A percentile compares a stretch with the other conserved stretches of the same genome.
Evolutionary conservation across 176 grass and related monocot genomes (phyloP).

Genomic region (Ensete ventricosum): DNA sequence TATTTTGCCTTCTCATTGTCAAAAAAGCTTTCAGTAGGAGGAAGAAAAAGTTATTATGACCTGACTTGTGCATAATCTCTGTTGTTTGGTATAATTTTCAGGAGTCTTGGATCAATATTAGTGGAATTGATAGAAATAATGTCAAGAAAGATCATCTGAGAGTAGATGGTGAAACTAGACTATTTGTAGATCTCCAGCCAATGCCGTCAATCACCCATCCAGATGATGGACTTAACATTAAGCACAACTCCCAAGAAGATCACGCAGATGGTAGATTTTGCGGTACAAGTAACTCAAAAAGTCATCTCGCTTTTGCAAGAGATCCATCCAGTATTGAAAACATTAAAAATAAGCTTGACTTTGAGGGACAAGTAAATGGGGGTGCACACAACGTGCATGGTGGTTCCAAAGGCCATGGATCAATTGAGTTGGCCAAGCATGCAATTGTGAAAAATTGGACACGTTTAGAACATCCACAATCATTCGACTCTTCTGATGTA

Average conservation of each 20-base stretch:
- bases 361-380: constrained; percentile 33
- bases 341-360: constrained; percentile 30
- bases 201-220: constrained; percentile 28
- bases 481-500: constrained; percentile 56
- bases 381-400: neutral
- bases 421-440: constrained; percentile 30
- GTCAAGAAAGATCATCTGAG: constrained; percentile 25
- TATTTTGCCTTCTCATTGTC: constrained; percentile 11
- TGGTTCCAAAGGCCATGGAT: constrained; percentile 28
- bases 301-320: constrained; percentile 19
- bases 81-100: constrained; percentile 28
- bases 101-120: constrained; percentile 32
- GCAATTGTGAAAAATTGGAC: constrained; percentile 64
- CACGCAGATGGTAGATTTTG: constrained; percentile 27
- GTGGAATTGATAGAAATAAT: constrained; percentile 25
- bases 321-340: constrained; percentile 23
- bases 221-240: constrained; percentile 30
- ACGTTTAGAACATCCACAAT: constrained; percentile 65
- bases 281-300: constrained; percentile 38
- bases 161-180: constrained; percentile 38
- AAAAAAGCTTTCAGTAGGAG: neutral
- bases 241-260: constrained; percentile 40
- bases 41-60: neutral
- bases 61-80: constrained; percentile 1
- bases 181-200: constrained; percentile 44